Evolutionary conservation across 1,284 basidiomycete genomes (phyloP).

Genomic region (Sutorius eximius): DNA sequence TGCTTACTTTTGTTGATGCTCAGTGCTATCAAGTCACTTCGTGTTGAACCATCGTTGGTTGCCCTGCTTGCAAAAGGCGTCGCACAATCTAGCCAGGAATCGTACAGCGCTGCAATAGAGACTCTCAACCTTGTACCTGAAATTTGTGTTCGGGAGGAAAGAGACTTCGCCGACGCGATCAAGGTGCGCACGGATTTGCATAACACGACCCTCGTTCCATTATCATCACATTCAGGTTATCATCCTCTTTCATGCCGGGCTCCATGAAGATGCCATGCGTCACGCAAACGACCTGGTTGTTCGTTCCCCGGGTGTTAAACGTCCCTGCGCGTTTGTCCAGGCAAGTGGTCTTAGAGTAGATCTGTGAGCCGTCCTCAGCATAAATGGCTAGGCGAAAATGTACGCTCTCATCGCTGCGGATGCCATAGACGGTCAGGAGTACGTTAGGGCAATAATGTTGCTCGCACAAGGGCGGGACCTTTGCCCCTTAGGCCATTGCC

Average conservation of each 20-base stretch:
- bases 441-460: background rate
- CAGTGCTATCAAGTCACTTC: conserved; percentile 10
- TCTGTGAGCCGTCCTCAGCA: background rate
- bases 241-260: conserved; percentile 11
- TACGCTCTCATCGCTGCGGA: conserved; percentile 9
- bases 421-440: background rate
- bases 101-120: background rate
- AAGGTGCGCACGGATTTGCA: conserved; percentile 13
- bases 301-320: conserved; percentile 1
- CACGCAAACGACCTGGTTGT: background rate
- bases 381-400: conserved; percentile 19
- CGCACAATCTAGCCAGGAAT: background rate
- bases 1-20: background rate
- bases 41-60: conserved; percentile 3
- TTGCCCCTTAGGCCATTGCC: conserved; percentile 7
- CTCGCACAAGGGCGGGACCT: conserved; percentile 7
- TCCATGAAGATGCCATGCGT: conserved; percentile 5
- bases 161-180: conserved; percentile 11
- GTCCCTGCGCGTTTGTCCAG: conserved; percentile 13
- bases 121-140: conserved; percentile 6
- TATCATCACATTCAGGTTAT: conserved; percentile 9
- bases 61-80: conserved; percentile 14
- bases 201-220: background rate
- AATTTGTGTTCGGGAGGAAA: conserved; percentile 3
- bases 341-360: background rate